Percentiles rank a stretch among this genome's conserved stretches.
phyloP scores from a whole-genome alignment of 106 monocot species.

The Xerophyta viscosa region DNA sequence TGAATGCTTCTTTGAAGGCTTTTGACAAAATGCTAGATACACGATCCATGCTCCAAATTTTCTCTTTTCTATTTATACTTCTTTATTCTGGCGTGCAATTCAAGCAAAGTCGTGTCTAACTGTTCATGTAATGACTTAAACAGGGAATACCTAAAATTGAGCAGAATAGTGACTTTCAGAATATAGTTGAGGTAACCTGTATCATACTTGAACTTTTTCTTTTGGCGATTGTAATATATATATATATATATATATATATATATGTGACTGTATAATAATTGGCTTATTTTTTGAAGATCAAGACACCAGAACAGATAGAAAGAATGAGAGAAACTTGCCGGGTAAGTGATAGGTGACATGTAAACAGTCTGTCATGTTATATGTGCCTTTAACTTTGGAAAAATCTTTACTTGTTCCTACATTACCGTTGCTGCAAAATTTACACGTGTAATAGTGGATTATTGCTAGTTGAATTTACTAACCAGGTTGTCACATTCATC shows the following conservation, averaged over 20 bases:
- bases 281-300: constrained; percentile 48
- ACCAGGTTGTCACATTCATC: no score
- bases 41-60: no score
- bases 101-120: neutral
- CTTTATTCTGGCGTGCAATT: neutral
- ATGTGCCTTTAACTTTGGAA: no score
- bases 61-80: neutral
- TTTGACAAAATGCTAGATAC: no score
- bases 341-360: constrained; percentile 34
- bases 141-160: constrained; percentile 98
- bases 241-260: neutral
- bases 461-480: no score
- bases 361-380: no score
- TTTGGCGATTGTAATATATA: neutral
- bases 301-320: constrained; percentile 84
- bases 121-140: neutral
- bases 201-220: no score
- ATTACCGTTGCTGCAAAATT: no score
- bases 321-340: constrained; percentile 99
- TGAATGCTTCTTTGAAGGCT: neutral
- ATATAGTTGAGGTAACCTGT: constrained; percentile 70
- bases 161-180: constrained; percentile 82
- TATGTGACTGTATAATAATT: neutral
- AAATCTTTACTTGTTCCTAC: no score
- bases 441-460: no score